These are phyloP conservation scores for Huiozyma sinensis DNA, from an alignment of 805 yeast species.

Conservation along the genomic window DNA sequence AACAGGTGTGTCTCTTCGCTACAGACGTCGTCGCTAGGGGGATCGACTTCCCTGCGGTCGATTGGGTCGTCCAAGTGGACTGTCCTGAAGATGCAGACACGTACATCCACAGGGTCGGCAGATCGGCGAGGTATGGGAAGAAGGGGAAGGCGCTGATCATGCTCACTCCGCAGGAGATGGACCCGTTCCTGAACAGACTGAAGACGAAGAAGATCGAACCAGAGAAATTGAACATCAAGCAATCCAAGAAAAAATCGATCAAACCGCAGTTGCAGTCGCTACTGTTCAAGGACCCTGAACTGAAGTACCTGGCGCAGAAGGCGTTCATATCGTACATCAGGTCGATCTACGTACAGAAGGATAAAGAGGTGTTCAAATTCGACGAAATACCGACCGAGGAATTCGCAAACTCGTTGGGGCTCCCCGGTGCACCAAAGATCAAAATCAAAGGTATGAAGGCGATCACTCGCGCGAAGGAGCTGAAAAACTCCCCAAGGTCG, in stretches of 20 bases:
- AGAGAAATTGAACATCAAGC: slow-evolving; percentile 63
- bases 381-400: slow-evolving; percentile 70
- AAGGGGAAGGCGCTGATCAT: slow-evolving; percentile 73
- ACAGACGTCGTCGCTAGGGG: slow-evolving; percentile 92
- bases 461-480: slow-evolving; percentile 43
- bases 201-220: slow-evolving; percentile 55
- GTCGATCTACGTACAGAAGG: slow-evolving; percentile 77
- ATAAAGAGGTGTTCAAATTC: slow-evolving; percentile 74
- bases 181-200: slow-evolving; percentile 57
- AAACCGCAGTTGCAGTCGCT: slow-evolving; percentile 77
- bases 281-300: slow-evolving; percentile 82
- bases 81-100: slow-evolving; percentile 88
- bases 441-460: slow-evolving; percentile 48
- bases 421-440: slow-evolving; percentile 93
- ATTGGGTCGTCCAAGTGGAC: slow-evolving; percentile 90
- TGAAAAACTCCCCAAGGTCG: slow-evolving; percentile 74
- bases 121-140: slow-evolving; percentile 82
- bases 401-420: slow-evolving; percentile 78
- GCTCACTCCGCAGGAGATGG: slow-evolving; percentile 76
- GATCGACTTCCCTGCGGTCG: slow-evolving; percentile 82
- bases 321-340: slow-evolving; percentile 88
- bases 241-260: slow-evolving; percentile 59
- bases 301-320: slow-evolving; percentile 89
- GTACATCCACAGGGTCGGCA: slow-evolving; percentile 83
- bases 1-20: slow-evolving; percentile 73